Evolutionary conservation across 768 basidiomycete genomes (phyloP).

Genomic region (Trametes elegans): DNA sequence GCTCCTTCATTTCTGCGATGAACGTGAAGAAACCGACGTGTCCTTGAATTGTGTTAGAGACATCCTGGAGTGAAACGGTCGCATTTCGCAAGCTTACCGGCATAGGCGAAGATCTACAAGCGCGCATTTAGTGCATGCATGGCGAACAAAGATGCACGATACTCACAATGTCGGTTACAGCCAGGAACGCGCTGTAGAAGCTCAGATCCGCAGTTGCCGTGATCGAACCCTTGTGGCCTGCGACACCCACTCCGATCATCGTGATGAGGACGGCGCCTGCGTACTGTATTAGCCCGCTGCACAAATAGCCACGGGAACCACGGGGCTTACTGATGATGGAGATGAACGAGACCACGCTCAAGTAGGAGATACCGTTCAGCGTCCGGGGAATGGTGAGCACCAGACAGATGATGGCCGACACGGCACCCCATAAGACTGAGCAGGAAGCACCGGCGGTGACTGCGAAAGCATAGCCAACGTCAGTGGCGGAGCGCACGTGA

Average conservation of each 20-base stretch:
- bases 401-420: conserved; percentile 29
- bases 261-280: conserved; percentile 31
- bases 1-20: conserved; percentile 32
- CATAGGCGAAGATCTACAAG: conserved; percentile 32
- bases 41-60: conserved; percentile 6
- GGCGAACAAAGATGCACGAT: neutral
- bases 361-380: conserved; percentile 29
- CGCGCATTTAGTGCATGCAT: neutral
- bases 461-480: conserved; percentile 1
- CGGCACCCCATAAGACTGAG: conserved; percentile 30
- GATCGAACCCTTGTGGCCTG: conserved; percentile 25
- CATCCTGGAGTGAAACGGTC: too few relatives aligned
- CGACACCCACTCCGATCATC: conserved; percentile 31
- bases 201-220: conserved; percentile 20
- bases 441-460: conserved; percentile 32
- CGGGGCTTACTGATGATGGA: conserved; percentile 27
- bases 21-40: conserved; percentile 33
- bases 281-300: neutral
- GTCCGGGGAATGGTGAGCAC: conserved; percentile 30
- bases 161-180: conserved; percentile 31
- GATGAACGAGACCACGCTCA: conserved; percentile 31
- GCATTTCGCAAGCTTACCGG: conserved; percentile 11
- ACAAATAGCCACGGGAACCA: neutral
- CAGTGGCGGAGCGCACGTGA: neutral
- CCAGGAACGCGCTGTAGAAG: conserved; percentile 29